Conservation (phyloP, 805 yeast genomes). For the Metschnikowia noctiluminum region DNA sequence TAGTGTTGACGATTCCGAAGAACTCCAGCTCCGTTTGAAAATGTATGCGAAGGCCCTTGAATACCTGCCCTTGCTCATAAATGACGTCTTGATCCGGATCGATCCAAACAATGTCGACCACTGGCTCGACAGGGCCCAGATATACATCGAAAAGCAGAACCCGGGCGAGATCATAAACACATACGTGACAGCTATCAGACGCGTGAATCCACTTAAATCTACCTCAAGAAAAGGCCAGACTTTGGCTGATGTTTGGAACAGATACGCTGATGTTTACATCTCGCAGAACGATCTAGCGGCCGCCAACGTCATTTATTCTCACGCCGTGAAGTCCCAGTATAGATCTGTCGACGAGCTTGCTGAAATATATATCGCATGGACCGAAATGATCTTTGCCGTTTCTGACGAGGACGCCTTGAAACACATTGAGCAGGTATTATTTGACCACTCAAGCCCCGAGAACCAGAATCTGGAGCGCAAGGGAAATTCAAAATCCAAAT, state of each 20-base stretch:
- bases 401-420: constrained; percentile 41
- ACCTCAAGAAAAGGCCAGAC: constrained; percentile 21
- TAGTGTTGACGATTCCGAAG: constrained; percentile 15
- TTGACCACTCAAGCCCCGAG: not conserved
- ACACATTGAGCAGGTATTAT: constrained; percentile 33
- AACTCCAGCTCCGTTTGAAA: constrained; percentile 44
- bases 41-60: constrained; percentile 54
- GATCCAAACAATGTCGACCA: constrained; percentile 56
- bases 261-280: constrained; percentile 65
- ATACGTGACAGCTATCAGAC: constrained; percentile 61
- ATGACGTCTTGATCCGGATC: constrained; percentile 64
- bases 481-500: not conserved
- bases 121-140: constrained; percentile 64
- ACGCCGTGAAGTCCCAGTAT: constrained; percentile 70
- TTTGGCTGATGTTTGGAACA: constrained; percentile 63
- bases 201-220: constrained; percentile 57
- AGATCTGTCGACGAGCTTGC: constrained; percentile 60
- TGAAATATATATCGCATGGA: constrained; percentile 72
- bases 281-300: constrained; percentile 50
- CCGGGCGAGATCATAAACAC: constrained; percentile 39
- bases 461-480: not conserved
- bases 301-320: constrained; percentile 60
- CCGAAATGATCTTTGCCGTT: constrained; percentile 55
- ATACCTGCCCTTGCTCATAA: constrained; percentile 55
- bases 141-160: constrained; percentile 38